A percentile compares a stretch with the other conserved stretches of the same genome.
phyloP scores from a whole-genome alignment of 2,329 filamentous ascomycete genomes.

The Aspergillus sp. region DNA sequence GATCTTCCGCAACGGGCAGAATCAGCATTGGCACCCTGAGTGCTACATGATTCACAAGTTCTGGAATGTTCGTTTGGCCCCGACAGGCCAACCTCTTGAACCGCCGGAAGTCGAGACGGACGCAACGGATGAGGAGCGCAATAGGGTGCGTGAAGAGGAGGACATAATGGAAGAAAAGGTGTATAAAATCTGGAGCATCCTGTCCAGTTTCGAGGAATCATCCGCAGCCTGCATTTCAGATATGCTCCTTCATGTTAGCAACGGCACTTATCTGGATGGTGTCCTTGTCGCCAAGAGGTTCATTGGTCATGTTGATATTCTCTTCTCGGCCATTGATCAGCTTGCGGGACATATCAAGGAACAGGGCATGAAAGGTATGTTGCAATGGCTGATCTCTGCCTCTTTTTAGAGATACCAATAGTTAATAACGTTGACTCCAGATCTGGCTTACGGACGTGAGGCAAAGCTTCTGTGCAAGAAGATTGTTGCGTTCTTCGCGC shows the following conservation, averaged over 20 bases:
- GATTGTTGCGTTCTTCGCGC: conserved; percentile 94
- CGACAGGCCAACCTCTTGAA: conserved; percentile 57
- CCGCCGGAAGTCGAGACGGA: conserved; percentile 52
- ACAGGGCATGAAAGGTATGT: conserved; percentile 70
- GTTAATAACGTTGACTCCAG: conserved; percentile 48
- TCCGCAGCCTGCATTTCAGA: conserved; percentile 98
- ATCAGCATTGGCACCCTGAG: conserved; percentile 99
- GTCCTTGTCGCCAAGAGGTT: conserved; percentile 94
- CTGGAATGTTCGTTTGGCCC: conserved; percentile 90
- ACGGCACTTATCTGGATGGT: conserved; percentile 92
- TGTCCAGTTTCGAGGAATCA: conserved; percentile 96
- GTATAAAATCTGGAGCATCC: conserved; percentile 95
- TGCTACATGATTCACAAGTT: conserved; percentile 99
- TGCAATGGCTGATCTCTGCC: neutral
- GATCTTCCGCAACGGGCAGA: conserved; percentile 95
- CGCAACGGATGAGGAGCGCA: conserved; percentile 68
- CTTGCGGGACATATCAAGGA: conserved; percentile 72
- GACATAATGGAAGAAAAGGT: conserved; percentile 98
- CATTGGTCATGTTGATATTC: conserved; percentile 90
- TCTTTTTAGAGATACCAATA: neutral
- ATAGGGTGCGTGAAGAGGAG: conserved; percentile 78
- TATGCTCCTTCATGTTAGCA: conserved; percentile 98
- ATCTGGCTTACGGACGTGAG: conserved; percentile 87
- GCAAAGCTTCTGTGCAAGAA: conserved; percentile 99
- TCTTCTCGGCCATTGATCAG: conserved; percentile 85